Percentiles rank a stretch among this genome's conserved stretches.
Conservation (phyloP, 1,139 yeast genomes). For the Candida glucosophila region DNA sequence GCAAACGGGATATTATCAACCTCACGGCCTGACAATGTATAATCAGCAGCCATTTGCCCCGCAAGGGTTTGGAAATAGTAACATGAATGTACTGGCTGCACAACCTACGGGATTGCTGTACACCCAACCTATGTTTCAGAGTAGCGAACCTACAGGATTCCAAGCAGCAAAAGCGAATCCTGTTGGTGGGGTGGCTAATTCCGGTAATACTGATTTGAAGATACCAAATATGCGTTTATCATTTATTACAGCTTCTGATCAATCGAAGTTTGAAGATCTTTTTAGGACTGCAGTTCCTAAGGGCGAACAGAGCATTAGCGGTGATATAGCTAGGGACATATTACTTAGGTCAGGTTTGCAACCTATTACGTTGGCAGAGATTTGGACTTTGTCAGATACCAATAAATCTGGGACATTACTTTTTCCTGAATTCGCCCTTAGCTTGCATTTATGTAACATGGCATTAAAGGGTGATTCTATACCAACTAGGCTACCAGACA, state of each 20-base stretch:
- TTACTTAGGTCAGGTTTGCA: conserved; percentile 72
- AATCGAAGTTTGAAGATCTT: conserved; percentile 72
- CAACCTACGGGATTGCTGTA: conserved; percentile 17
- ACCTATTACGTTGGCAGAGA: conserved; percentile 71
- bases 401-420: conserved; percentile 75
- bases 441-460: conserved; percentile 78
- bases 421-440: conserved; percentile 92
- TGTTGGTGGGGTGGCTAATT: conserved; percentile 20
- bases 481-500: conserved; percentile 65
- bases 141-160: conserved; percentile 32
- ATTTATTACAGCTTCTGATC: conserved; percentile 79
- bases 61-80: conserved; percentile 9
- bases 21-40: too few species aligned
- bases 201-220: conserved; percentile 35
- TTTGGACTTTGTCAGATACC: conserved; percentile 88
- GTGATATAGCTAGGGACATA: conserved; percentile 72
- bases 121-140: conserved; percentile 26
- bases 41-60: too few species aligned
- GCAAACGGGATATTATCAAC: conserved; percentile 14
- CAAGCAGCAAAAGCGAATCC: conserved; percentile 12
- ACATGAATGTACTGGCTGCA: conserved; percentile 8
- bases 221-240: conserved; percentile 68
- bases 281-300: conserved; percentile 71
- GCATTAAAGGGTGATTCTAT: conserved; percentile 70
- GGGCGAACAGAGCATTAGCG: conserved; percentile 70